Conservation (phyloP, 208 protist genomes). For the Leishmania lainsoni region DNA sequence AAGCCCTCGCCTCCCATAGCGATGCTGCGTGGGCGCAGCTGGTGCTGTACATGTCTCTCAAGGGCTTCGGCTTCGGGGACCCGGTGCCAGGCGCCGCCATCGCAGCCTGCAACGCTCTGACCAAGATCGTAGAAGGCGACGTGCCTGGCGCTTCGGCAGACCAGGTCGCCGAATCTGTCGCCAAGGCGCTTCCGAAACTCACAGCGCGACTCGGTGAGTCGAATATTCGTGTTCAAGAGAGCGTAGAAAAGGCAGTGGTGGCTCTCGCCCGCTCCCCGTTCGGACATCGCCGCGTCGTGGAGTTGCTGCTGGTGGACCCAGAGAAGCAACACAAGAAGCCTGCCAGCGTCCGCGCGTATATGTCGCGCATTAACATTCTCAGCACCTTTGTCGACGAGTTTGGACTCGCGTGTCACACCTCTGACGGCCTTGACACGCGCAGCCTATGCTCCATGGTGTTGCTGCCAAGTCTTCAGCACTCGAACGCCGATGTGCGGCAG, state of each 20-base stretch:
- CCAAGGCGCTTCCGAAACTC: slow-evolving; percentile 49
- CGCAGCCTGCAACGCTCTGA: slow-evolving; percentile 65
- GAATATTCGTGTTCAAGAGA: slow-evolving; percentile 78
- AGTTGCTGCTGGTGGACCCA: slow-evolving; percentile 59
- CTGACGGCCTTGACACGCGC: slow-evolving; percentile 50
- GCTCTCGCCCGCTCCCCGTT: slow-evolving; percentile 50
- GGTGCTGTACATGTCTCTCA: slow-evolving; percentile 65
- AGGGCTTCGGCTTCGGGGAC: slow-evolving; percentile 73
- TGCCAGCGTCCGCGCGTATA: slow-evolving; percentile 50
- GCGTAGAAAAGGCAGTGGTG: slow-evolving; percentile 51
- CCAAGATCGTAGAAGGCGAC: slow-evolving; percentile 51
- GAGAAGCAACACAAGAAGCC: slow-evolving; percentile 69
- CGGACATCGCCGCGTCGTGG: slow-evolving; percentile 57
- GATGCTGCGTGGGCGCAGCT: slow-evolving; percentile 34
- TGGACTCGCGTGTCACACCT: slow-evolving; percentile 41
- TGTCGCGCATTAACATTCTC: slow-evolving; percentile 75
- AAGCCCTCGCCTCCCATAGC: slow-evolving; percentile 50
- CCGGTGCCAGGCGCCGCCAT: slow-evolving; percentile 67
- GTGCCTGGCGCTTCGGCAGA: slow-evolving; percentile 32
- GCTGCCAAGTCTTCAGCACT: slow-evolving; percentile 70
- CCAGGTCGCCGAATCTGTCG: slow-evolving; percentile 28
- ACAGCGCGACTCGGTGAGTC: slow-evolving; percentile 73
- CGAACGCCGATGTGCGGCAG: slow-evolving; percentile 81
- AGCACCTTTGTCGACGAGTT: slow-evolving; percentile 72
- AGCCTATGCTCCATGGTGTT: slow-evolving; percentile 60